Base-by-base conservation (phyloP, 2,329 filamentous ascomycete genomes). In the Fusarium sulawesiense region DNA sequence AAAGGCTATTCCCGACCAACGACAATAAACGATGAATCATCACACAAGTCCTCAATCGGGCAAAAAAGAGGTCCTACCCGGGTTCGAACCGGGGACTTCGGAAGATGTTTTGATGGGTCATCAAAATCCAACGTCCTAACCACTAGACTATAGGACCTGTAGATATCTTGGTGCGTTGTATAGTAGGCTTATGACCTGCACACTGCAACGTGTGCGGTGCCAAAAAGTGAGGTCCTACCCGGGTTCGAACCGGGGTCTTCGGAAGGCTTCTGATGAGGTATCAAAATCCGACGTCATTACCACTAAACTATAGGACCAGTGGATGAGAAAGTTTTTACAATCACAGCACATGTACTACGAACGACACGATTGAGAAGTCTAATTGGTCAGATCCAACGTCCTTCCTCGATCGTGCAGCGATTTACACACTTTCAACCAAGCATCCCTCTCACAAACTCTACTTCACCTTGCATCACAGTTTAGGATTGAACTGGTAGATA, bases 271-370 rank as follows among this genome's bases (percentile, higher is more conserved):
- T 18, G 61, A 64, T 4, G 21, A 4, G 8, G 12, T 29, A 46
- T 64, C 61, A 64, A 64, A 64, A 64, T 64, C 61, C 61, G 61
- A 64, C 61, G 61, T 64, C 61, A 64, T 64, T 64, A 64, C 62
- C 62, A 65, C 62, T 64, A 64, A 64, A 64, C 62, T 65, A 64
- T 64, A 64, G 62, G 62, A 64, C 62, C 62, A 44, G 12, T 44
- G 21, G 25, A 23, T 64, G 21, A 7, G 4, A 5, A 2, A 4
- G 2, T 0, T 6, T 14, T 12, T 2, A n/a, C 21, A n/a, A 20
- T 12, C 6, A 7, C 10, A 4, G 0, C 3, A 12, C 18, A 37
- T 37, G 34, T 12, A 37, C 3, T 3, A n/a, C 10, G 6, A n/a
- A 7, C 34, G 0, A 6, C 10, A 12, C 3, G 18, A 37, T 12